phyloP scores from a whole-genome alignment of 116 monocot species.

The Zostera marina region DNA sequence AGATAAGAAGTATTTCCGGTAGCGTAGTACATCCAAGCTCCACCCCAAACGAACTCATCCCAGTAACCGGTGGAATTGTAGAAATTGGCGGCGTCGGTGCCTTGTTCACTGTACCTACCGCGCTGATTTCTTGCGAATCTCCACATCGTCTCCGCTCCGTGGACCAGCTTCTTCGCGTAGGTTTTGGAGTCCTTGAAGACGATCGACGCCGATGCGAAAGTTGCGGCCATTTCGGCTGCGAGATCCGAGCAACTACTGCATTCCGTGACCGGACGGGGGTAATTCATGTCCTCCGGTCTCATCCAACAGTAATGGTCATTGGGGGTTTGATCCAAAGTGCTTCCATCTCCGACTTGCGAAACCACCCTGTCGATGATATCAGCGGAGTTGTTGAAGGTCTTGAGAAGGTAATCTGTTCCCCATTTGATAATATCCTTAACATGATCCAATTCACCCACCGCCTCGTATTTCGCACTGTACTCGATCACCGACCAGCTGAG shows the following conservation, averaged over 20 bases:
- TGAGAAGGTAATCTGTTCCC: slow-evolving; percentile 75
- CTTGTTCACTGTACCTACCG: slow-evolving; percentile 41
- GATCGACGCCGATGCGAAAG: slow-evolving; percentile 71
- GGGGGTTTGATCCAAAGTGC: slow-evolving; percentile 32
- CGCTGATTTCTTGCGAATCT: slow-evolving; percentile 53
- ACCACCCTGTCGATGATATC: slow-evolving; percentile 53
- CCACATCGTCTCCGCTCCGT: slow-evolving; percentile 49
- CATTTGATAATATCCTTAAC: slow-evolving; percentile 64
- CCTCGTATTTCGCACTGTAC: slow-evolving; percentile 70
- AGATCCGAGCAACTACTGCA: slow-evolving; percentile 81
- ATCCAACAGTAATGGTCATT: slow-evolving; percentile 96
- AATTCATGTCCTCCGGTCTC: slow-evolving; percentile 80
- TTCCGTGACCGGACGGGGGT: slow-evolving; percentile 58
- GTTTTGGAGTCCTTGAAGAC: slow-evolving; percentile 77
- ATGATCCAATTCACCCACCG: slow-evolving; percentile 61
- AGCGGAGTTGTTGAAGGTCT: slow-evolving; percentile 70
- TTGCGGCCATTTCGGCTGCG: slow-evolving; percentile 82
- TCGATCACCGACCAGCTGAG: slow-evolving; percentile 90
- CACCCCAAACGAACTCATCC: slow-evolving; percentile 87
- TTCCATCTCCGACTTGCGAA: slow-evolving; percentile 15
- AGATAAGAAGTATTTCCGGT: slow-evolving; percentile 67
- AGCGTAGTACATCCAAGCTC: slow-evolving; percentile 79
- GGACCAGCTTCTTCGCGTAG: slow-evolving; percentile 79
- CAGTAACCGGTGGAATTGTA: slow-evolving; percentile 84
- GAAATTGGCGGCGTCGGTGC: slow-evolving; percentile 30